These are phyloP conservation scores for Hevea brasiliensis DNA, from an alignment of 345 rosid species.

Conservation along the genomic window DNA sequence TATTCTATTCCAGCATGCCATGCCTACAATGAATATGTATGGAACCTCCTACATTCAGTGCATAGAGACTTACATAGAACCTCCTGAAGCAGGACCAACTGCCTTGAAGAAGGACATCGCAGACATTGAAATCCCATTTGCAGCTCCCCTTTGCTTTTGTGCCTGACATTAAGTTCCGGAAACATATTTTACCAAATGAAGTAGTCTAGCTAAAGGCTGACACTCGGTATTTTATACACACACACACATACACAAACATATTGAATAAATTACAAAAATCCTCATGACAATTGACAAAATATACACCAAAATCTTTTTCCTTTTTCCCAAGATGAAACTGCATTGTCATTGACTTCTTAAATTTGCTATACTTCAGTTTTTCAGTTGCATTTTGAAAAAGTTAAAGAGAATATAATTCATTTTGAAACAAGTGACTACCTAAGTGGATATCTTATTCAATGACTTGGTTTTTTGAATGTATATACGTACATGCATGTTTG, in stretches of 20 bases:
- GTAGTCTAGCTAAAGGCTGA: neutral
- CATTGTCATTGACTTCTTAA: no score
- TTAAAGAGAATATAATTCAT: neutral
- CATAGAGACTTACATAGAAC: constrained; percentile 38
- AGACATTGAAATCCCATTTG: constrained; percentile 51
- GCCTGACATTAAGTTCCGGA: constrained; percentile 24
- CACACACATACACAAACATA: neutral
- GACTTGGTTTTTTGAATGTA: neutral
- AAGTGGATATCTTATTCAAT: neutral
- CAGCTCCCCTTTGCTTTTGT: constrained; percentile 56
- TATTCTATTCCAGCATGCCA: no score
- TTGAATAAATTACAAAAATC: no score
- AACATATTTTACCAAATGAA: neutral
- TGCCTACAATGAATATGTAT: no score
- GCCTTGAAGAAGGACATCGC: constrained; percentile 61
- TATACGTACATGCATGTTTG: no score
- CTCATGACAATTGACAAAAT: no score
- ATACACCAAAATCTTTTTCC: no score
- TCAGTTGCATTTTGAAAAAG: neutral
- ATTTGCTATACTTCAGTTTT: no score
- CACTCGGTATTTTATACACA: neutral
- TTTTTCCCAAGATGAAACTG: no score
- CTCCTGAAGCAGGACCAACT: constrained; percentile 54
- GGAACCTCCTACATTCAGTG: no score
- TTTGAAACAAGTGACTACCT: neutral